phyloP scores from a whole-genome alignment of 176 grass and related monocot species.

The Avena atlantica region DNA sequence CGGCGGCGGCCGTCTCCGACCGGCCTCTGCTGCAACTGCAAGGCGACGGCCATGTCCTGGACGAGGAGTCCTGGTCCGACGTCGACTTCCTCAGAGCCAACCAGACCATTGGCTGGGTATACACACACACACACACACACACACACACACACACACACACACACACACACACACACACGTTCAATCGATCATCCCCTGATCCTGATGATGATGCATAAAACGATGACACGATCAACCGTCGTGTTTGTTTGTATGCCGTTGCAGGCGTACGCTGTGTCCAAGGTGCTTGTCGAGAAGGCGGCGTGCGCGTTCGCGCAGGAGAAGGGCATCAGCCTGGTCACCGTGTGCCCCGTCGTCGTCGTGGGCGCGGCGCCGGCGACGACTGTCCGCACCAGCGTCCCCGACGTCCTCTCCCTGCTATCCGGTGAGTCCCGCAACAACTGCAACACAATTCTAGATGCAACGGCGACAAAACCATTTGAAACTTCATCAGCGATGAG shows the following conservation, averaged over 20 bases:
- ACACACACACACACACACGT: too few species aligned
- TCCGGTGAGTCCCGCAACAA: conserved; percentile 7
- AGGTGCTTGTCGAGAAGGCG: conserved; percentile 53
- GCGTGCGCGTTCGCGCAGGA: conserved; percentile 38
- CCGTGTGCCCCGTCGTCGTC: not conserved
- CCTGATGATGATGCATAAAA: too few species aligned
- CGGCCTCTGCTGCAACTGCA: conserved; percentile 16
- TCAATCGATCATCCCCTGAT: too few species aligned
- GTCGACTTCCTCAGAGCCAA: conserved; percentile 44
- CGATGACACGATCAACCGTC: not conserved
- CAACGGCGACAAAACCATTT: too few species aligned
- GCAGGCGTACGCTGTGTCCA: conserved; percentile 59
- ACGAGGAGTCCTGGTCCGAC: conserved; percentile 78
- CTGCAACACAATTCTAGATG: not conserved
- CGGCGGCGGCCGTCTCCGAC: conserved; percentile 44
- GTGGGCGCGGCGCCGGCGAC: conserved; percentile 44
- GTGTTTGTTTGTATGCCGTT: not conserved
- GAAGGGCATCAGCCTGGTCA: conserved; percentile 37
- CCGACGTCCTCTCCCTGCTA: conserved; percentile 43
- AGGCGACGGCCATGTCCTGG: conserved; percentile 47
- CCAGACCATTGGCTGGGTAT: conserved; percentile 44
- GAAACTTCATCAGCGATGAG: not conserved
- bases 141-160: too few species aligned
- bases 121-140: too few species aligned
- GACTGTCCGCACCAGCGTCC: conserved; percentile 34